phyloP scores from a whole-genome alignment of 1,284 basidiomycete species.

The Moesziomyces globuligerus region DNA sequence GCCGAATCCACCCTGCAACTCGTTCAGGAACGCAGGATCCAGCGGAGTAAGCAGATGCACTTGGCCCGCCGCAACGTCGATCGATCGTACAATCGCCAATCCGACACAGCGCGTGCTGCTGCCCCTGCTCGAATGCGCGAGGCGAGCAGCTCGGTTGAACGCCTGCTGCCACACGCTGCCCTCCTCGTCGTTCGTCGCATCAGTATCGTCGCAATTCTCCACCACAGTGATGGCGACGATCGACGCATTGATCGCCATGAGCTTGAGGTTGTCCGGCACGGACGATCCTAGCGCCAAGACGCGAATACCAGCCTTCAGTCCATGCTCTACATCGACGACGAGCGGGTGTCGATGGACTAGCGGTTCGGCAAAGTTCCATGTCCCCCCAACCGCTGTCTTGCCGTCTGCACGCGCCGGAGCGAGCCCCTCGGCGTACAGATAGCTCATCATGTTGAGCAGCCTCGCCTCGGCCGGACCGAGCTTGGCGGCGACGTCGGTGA shows the following conservation, averaged over 20 bases:
- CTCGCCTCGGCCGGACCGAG: constrained; percentile 52
- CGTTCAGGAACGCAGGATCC: constrained; percentile 71
- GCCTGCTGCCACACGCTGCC: constrained; percentile 35
- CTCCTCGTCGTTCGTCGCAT: not conserved
- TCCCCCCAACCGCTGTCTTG: not conserved
- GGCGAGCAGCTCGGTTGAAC: constrained; percentile 17
- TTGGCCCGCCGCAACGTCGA: constrained; percentile 35
- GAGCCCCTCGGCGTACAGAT: constrained; percentile 54
- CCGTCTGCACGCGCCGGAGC: not conserved
- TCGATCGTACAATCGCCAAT: constrained; percentile 58
- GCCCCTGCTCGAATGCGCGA: not conserved
- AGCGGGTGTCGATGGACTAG: constrained; percentile 70
- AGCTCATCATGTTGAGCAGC: constrained; percentile 43
- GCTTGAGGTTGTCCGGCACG: constrained; percentile 45
- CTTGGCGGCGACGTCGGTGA: constrained; percentile 26
- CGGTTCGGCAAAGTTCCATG: constrained; percentile 78
- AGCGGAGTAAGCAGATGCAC: constrained; percentile 60
- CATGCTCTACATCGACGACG: constrained; percentile 71
- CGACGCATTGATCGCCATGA: constrained; percentile 80
- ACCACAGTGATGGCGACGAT: constrained; percentile 73
- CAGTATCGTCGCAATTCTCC: constrained; percentile 1
- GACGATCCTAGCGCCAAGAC: constrained; percentile 48
- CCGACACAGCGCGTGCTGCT: constrained; percentile 36
- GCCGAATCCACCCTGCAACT: constrained; percentile 71
- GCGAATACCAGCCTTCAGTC: constrained; percentile 73